These are phyloP conservation scores for Arabidopsis thaliana DNA, from an alignment of 345 rosid genomes.

Conservation along the genomic window DNA sequence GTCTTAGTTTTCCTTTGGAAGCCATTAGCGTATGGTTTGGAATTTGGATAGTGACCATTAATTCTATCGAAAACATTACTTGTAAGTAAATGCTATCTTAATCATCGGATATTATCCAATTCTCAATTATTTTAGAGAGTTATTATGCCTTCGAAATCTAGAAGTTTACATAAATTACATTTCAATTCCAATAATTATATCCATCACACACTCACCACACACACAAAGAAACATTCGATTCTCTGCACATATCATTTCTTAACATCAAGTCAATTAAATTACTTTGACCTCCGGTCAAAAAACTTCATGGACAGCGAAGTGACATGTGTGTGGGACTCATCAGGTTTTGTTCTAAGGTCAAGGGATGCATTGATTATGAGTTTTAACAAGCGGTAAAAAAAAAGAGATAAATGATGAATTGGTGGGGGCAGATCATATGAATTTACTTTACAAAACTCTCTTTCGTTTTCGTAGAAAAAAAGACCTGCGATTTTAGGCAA, in stretches of 20 bases:
- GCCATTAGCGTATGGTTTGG: too few species aligned
- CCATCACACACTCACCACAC: background rate
- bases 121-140: background rate
- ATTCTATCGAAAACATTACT: too few species aligned
- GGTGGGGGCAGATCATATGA: background rate
- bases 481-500: background rate
- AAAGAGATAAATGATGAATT: background rate
- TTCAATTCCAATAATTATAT: background rate
- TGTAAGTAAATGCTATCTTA: too few species aligned
- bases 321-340: conserved; percentile 1
- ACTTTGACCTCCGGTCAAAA: background rate
- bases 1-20: too few species aligned
- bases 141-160: background rate
- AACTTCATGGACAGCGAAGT: background rate
- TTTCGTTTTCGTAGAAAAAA: background rate
- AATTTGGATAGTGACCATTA: too few species aligned
- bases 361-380: background rate
- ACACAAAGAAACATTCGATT: background rate
- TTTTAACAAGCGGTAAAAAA: background rate
- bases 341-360: background rate
- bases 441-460: background rate
- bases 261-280: background rate
- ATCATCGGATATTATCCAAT: too few species aligned
- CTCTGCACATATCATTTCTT: background rate
- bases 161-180: background rate